Percentiles rank a stretch among this genome's conserved stretches.
Evolutionary conservation across 768 basidiomycete genomes (phyloP).

Genomic region (Holtermannia corniformis): DNA sequence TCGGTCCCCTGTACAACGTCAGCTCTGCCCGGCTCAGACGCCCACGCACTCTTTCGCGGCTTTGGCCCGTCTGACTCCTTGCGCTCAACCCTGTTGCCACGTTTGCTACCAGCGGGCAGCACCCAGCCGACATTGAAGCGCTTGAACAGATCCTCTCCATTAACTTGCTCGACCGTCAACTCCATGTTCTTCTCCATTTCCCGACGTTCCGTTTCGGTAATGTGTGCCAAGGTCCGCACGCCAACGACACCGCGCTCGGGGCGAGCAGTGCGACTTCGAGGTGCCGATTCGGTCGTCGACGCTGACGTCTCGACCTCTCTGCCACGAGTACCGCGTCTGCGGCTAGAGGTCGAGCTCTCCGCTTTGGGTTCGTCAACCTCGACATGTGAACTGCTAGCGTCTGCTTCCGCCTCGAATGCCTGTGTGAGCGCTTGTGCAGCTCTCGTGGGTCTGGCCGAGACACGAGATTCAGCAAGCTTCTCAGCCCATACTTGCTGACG

Average conservation of each 20-base stretch:
- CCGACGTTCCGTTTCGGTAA: conserved; percentile 32
- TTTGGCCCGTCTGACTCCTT: conserved; percentile 43
- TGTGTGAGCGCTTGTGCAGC: conserved; percentile 13
- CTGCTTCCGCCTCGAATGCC: conserved; percentile 28
- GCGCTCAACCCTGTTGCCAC: conserved; percentile 46
- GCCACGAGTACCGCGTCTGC: neutral
- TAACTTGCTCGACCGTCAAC: conserved; percentile 60
- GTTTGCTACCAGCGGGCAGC: conserved; percentile 60
- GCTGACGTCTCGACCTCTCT: neutral
- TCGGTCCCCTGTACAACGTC: too few relatives aligned
- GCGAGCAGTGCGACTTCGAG: neutral
- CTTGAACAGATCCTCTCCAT: conserved; percentile 62
- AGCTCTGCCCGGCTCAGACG: too few relatives aligned
- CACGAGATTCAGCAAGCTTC: conserved; percentile 6
- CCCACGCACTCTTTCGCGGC: neutral
- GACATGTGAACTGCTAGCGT: too few relatives aligned
- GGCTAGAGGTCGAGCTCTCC: neutral
- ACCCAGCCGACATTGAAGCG: conserved; percentile 85
- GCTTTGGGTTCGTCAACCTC: conserved; percentile 5
- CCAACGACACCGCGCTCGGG: conserved; percentile 26
- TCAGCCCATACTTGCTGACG: conserved; percentile 14
- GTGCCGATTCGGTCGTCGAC: neutral
- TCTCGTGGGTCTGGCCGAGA: conserved; percentile 13
- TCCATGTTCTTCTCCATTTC: conserved; percentile 23
- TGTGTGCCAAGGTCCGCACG: conserved; percentile 14